Evolutionary conservation across 2,329 filamentous ascomycete genomes (phyloP).

Genomic region (Lecanicillium sp.): DNA sequence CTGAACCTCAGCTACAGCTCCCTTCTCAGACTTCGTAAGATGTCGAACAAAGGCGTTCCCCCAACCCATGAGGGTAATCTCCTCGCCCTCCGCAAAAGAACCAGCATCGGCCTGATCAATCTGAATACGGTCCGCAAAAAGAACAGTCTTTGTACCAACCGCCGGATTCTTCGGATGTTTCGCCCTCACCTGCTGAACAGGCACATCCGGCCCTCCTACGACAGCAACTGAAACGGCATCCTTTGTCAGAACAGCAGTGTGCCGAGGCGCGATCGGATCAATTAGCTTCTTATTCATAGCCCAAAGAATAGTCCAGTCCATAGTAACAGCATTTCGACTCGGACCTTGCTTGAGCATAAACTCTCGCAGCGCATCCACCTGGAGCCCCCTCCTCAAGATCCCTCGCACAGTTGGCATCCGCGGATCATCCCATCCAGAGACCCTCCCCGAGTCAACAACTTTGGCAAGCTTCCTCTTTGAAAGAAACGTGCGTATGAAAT

Average conservation of each 20-base stretch:
- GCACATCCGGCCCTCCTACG: conserved; percentile 50
- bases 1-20: conserved; percentile 55
- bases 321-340: conserved; percentile 64
- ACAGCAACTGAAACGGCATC: conserved; percentile 58
- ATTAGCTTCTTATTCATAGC: conserved; percentile 58
- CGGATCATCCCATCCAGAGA: conserved; percentile 72
- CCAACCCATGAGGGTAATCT: conserved; percentile 89
- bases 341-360: conserved; percentile 74
- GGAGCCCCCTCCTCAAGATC: conserved; percentile 64
- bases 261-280: conserved; percentile 60
- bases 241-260: conserved; percentile 58
- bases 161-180: conserved; percentile 75
- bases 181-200: conserved; percentile 60
- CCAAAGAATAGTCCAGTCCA: conserved; percentile 66
- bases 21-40: conserved; percentile 39
- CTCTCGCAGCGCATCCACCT: conserved; percentile 62
- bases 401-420: conserved; percentile 72
- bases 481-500: conserved; percentile 73
- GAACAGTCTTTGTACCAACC: conserved; percentile 73
- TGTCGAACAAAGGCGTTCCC: conserved; percentile 68
- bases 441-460: conserved; percentile 64
- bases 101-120: conserved; percentile 75
- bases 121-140: conserved; percentile 60
- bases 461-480: conserved; percentile 83
- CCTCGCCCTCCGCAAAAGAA: conserved; percentile 68